These are phyloP conservation scores for Echria macrotheca DNA, from an alignment of 495 filamentous ascomycete species.

Conservation along the genomic window DNA sequence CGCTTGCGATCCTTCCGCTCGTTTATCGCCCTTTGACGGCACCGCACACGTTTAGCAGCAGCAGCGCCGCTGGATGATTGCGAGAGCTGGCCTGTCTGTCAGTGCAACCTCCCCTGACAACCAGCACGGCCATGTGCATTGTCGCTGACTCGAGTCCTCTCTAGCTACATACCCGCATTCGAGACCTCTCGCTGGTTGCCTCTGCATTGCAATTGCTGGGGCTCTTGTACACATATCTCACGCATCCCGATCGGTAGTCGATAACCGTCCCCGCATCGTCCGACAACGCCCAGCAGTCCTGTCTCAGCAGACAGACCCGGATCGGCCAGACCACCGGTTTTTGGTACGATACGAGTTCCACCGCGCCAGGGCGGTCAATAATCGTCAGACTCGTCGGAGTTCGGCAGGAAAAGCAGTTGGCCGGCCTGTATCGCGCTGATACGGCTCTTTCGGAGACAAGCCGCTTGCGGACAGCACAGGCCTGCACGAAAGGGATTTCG, in stretches of 20 bases:
- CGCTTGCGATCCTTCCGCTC: neutral
- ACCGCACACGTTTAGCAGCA: neutral
- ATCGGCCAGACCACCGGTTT: too few relatives aligned
- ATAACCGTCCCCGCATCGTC: slow-evolving; percentile 2
- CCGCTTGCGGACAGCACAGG: neutral
- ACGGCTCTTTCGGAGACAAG: neutral
- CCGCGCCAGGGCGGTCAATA: too few relatives aligned
- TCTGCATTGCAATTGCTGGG: slow-evolving; percentile 1
- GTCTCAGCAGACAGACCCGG: too few relatives aligned
- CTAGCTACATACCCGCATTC: neutral
- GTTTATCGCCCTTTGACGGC: slow-evolving; percentile 1
- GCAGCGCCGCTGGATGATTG: slow-evolving; percentile 5
- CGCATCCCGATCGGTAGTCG: slow-evolving; percentile 1
- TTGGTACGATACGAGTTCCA: too few relatives aligned
- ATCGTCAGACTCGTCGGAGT: too few relatives aligned
- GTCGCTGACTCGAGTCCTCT: slow-evolving; percentile 11
- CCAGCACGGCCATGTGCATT: neutral
- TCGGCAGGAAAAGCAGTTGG: too few relatives aligned
- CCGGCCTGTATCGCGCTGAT: too few relatives aligned
- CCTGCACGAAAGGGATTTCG: neutral
- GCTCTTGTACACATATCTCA: neutral
- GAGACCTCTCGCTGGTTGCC: neutral
- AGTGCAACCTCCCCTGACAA: neutral
- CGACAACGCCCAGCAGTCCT: neutral
- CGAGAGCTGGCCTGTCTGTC: slow-evolving; percentile 3